phyloP scores from a whole-genome alignment of 768 basidiomycete species.

The Gymnopilus dilepis region DNA sequence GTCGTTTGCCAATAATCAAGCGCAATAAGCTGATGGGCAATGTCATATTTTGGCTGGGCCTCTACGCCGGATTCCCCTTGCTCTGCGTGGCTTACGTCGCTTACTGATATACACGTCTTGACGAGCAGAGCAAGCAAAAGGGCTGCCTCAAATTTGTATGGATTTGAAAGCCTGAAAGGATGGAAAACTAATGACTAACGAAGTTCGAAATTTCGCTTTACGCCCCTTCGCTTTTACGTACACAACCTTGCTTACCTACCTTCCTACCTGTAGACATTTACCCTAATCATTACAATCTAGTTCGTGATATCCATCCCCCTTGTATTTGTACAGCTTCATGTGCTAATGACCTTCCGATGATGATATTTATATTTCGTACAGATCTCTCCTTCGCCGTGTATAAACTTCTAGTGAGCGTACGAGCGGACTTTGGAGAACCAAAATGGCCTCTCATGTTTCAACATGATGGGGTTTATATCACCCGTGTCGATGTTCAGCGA shows the following conservation, averaged over 20 bases:
- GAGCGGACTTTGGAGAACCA: slow-evolving; percentile 93
- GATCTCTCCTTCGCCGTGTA: neutral
- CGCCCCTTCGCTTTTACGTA: neutral
- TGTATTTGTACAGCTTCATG: neutral
- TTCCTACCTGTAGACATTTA: neutral
- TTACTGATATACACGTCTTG: slow-evolving; percentile 31
- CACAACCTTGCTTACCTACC: neutral
- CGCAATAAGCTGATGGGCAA: slow-evolving; percentile 84
- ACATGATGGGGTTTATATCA: slow-evolving; percentile 66
- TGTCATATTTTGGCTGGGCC: slow-evolving; percentile 91
- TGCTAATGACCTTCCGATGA: neutral
- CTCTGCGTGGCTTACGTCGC: slow-evolving; percentile 76
- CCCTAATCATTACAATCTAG: slow-evolving; percentile 5
- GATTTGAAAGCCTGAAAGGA: neutral
- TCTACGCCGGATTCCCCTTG: slow-evolving; percentile 91
- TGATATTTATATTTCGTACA: neutral
- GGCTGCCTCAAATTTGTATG: too few species aligned
- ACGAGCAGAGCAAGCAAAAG: neutral
- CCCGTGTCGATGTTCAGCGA: slow-evolving; percentile 79
- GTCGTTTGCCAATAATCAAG: slow-evolving; percentile 77
- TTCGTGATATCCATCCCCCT: neutral
- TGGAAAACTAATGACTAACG: neutral
- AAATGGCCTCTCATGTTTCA: slow-evolving; percentile 89
- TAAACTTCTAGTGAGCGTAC: slow-evolving; percentile 37
- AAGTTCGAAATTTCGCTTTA: neutral